phyloP scores from a whole-genome alignment of 306 rosid species.

The Vigna unguiculata region DNA sequence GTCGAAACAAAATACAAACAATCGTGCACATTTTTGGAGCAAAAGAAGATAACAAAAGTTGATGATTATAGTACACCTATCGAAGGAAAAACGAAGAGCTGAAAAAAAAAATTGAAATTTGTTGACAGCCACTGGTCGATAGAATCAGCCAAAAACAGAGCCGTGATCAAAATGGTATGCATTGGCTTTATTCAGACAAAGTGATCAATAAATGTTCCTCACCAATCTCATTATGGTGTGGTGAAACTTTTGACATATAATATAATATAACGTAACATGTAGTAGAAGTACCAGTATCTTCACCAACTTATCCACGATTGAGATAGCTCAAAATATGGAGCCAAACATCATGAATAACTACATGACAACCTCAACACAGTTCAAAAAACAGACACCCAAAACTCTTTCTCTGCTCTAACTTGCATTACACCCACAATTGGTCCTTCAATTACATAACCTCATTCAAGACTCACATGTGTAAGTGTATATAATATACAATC shows the following conservation, averaged over 20 bases:
- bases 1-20: constrained; percentile 46
- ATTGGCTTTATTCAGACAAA: constrained; percentile 45
- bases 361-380: constrained; percentile 41
- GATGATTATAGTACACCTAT: constrained; percentile 48
- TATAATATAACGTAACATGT: too few relatives aligned
- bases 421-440: neutral
- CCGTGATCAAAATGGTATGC: constrained; percentile 50
- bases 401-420: constrained; percentile 1
- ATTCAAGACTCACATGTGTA: neutral
- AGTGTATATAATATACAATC: too few relatives aligned
- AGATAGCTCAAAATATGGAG: constrained; percentile 23
- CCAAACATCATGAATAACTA: constrained; percentile 17
- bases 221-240: neutral
- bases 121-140: constrained; percentile 40
- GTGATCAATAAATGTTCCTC: constrained; percentile 41
- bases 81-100: constrained; percentile 35
- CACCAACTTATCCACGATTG: constrained; percentile 8
- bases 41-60: constrained; percentile 48
- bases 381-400: constrained; percentile 11
- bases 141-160: constrained; percentile 54
- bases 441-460: neutral
- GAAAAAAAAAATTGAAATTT: constrained; percentile 37
- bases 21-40: constrained; percentile 40
- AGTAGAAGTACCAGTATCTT: neutral
- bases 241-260: neutral